Evolutionary conservation across 148 eudicot species (phyloP).

Genomic region (Chenopodium formosanum): DNA sequence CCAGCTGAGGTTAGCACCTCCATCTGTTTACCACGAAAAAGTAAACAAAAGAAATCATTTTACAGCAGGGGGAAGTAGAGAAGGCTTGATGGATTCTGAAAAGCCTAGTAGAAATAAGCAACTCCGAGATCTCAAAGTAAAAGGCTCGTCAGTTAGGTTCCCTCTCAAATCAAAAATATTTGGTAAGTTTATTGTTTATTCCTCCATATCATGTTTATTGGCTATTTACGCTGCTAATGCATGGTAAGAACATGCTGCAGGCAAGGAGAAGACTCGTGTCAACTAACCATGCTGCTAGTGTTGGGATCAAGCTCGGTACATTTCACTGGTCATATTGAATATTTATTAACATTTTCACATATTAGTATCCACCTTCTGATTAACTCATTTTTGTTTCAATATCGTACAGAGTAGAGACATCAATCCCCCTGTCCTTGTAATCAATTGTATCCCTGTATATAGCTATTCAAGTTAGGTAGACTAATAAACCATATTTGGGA

Average conservation of each 20-base stretch:
- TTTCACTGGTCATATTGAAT: not conserved
- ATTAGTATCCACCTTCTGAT: not conserved
- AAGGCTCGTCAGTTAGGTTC: slow-evolving; percentile 61
- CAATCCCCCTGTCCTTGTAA: not conserved
- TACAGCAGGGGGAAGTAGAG: slow-evolving; percentile 42
- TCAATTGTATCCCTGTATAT: slow-evolving; percentile 14
- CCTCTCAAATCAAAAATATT: slow-evolving; percentile 77
- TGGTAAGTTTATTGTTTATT: slow-evolving; percentile 40
- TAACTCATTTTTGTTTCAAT: not conserved
- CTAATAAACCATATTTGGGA: not conserved
- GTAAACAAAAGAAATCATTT: slow-evolving; percentile 56
- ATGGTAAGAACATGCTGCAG: slow-evolving; percentile 33
- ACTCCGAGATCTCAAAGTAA: slow-evolving; percentile 58
- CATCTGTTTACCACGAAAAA: slow-evolving; percentile 93
- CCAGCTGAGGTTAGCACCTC: slow-evolving; percentile 91
- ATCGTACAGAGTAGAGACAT: not conserved
- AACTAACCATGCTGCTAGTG: slow-evolving; percentile 22
- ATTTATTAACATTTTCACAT: not conserved
- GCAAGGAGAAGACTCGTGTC: slow-evolving; percentile 66
- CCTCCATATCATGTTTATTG: not conserved
- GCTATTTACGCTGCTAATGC: slow-evolving; percentile 15
- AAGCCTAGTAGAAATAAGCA: slow-evolving; percentile 55
- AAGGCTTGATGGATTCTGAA: slow-evolving; percentile 31
- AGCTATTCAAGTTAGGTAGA: slow-evolving; percentile 13
- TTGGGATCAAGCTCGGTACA: not conserved